phyloP scores from a whole-genome alignment of 805 yeast genomes.

The Helenozyma rhizophorensis region DNA sequence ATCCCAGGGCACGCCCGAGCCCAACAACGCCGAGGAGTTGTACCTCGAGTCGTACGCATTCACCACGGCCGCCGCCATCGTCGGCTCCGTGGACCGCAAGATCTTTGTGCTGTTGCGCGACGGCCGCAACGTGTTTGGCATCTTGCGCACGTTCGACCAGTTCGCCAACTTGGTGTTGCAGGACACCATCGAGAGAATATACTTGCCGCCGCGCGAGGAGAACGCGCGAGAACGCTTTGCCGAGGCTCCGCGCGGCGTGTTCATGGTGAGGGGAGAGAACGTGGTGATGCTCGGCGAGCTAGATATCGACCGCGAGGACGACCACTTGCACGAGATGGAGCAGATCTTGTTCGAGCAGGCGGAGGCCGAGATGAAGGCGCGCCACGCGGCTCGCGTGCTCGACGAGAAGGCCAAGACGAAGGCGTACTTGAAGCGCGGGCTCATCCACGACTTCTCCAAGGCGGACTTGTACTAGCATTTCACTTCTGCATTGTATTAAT shows the following conservation, averaged over 20 bases:
- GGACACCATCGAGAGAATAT: slow-evolving; percentile 83
- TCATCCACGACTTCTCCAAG: slow-evolving; percentile 53
- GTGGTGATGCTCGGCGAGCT: slow-evolving; percentile 92
- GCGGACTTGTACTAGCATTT: slow-evolving; percentile 46
- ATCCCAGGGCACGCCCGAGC: slow-evolving; percentile 3
- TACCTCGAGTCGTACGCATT: slow-evolving; percentile 78
- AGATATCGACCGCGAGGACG: slow-evolving; percentile 82
- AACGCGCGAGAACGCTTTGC: slow-evolving; percentile 51
- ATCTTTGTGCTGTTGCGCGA: slow-evolving; percentile 85
- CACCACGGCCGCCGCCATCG: slow-evolving; percentile 87
- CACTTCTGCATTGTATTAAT: slow-evolving; percentile 15
- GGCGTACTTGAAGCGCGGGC: slow-evolving; percentile 48
- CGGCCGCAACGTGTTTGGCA: slow-evolving; percentile 84
- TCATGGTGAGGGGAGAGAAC: slow-evolving; percentile 92
- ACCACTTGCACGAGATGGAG: slow-evolving; percentile 51
- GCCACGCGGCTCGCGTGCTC: slow-evolving; percentile 29
- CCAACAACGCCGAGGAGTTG: slow-evolving; percentile 46
- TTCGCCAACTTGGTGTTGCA: slow-evolving; percentile 90
- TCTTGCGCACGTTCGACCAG: slow-evolving; percentile 91
- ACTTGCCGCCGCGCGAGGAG: slow-evolving; percentile 43
- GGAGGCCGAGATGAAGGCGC: slow-evolving; percentile 35
- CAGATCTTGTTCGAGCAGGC: slow-evolving; percentile 64
- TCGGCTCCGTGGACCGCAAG: slow-evolving; percentile 77
- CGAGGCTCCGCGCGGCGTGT: slow-evolving; percentile 74
- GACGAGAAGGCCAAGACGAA: slow-evolving; percentile 45